Conservation (phyloP, 139 green algal species). For the Pseudopediastrum boryanum region DNA sequence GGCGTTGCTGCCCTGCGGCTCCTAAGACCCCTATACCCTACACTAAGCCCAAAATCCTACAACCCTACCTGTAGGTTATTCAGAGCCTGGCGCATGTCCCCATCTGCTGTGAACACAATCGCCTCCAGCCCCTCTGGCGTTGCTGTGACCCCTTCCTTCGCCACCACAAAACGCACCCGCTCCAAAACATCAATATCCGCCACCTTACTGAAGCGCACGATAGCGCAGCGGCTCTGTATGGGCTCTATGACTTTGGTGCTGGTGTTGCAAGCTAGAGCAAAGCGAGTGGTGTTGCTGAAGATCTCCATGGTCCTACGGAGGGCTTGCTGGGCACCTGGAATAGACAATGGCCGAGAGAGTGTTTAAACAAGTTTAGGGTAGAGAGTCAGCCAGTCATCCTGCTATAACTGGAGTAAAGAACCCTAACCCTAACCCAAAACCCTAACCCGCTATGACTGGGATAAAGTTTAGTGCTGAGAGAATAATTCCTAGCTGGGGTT, state of each 20-base stretch:
- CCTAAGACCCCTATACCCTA: too few relatives aligned
- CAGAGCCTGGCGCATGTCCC: slow-evolving; percentile 98
- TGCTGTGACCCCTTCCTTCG: slow-evolving; percentile 66
- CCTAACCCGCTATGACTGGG: too few relatives aligned
- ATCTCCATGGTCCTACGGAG: slow-evolving; percentile 99
- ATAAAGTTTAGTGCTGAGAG: too few relatives aligned
- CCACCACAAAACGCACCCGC: slow-evolving; percentile 80
- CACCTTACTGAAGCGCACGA: slow-evolving; percentile 91
- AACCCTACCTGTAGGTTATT: slow-evolving; percentile 95
- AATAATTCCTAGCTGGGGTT: too few relatives aligned
- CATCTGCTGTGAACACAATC: slow-evolving; percentile 98
- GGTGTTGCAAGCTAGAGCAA: slow-evolving; percentile 97
- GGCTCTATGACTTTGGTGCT: slow-evolving; percentile 98
- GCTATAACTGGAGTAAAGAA: slow-evolving; percentile 6
- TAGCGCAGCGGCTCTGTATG: slow-evolving; percentile 97
- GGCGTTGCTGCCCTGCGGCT: slow-evolving; percentile 69
- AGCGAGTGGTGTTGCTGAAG: slow-evolving; percentile 93
- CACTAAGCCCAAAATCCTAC: too few relatives aligned
- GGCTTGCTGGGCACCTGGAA: slow-evolving; percentile 96
- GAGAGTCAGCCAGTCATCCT: slow-evolving; percentile 12
- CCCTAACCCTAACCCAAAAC: too few relatives aligned
- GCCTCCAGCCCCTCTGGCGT: slow-evolving; percentile 90
- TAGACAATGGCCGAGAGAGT: slow-evolving; percentile 85
- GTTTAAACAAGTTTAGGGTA: slow-evolving; percentile 12
- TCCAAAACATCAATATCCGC: slow-evolving; percentile 87